Conservation (phyloP, 805 yeast species). For the Candida michaelii region DNA sequence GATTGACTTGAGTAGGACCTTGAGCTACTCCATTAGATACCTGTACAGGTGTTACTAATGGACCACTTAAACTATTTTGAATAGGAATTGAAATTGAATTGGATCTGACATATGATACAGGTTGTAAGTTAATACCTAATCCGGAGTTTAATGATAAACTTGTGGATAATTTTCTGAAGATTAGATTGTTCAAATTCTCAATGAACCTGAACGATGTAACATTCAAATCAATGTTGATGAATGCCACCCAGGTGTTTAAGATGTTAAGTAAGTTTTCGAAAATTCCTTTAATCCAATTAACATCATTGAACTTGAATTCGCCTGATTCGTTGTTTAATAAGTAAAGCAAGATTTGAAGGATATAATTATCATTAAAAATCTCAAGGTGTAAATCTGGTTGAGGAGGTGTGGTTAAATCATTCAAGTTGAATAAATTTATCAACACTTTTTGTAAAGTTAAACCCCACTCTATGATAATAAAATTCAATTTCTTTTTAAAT, state of each 20-base stretch:
- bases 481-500: slow-evolving; percentile 22
- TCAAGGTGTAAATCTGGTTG: slow-evolving; percentile 12
- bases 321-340: slow-evolving; percentile 17
- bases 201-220: neutral
- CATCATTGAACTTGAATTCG: slow-evolving; percentile 11
- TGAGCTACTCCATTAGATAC: no score
- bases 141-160: neutral
- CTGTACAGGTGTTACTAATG: no score
- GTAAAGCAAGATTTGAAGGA: slow-evolving; percentile 28
- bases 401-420: slow-evolving; percentile 12
- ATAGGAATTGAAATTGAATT: slow-evolving; percentile 1
- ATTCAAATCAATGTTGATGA: slow-evolving; percentile 6
- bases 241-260: slow-evolving; percentile 14
- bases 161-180: neutral
- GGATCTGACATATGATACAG: slow-evolving; percentile 1
- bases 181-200: slow-evolving; percentile 3
- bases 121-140: slow-evolving; percentile 1
- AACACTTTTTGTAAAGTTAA: slow-evolving; percentile 45
- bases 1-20: no score
- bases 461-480: slow-evolving; percentile 46
- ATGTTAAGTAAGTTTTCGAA: slow-evolving; percentile 10
- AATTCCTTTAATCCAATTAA: slow-evolving; percentile 10
- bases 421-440: slow-evolving; percentile 19
- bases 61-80: neutral
- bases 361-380: slow-evolving; percentile 23